Conservation (phyloP, 108 stramenopile genomes). For the Skeletonema potamos region DNA sequence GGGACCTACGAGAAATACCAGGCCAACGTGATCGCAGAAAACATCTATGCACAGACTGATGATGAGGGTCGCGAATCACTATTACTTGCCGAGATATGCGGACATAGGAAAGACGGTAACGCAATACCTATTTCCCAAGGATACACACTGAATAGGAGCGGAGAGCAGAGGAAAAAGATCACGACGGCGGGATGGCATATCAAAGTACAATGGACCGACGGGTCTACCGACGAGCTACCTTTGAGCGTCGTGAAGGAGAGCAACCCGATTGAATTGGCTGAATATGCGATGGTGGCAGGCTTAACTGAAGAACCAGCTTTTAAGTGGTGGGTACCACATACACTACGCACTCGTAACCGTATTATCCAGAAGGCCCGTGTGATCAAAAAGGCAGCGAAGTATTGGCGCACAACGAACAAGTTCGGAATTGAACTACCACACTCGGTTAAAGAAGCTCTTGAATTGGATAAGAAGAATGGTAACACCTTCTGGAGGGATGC, state of each 20-base stretch:
- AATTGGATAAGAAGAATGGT: conserved; percentile 32
- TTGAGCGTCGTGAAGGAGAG: conserved; percentile 38
- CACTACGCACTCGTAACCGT: not conserved
- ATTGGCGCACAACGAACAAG: conserved; percentile 29
- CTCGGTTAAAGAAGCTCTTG: conserved; percentile 19
- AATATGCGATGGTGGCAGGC: conserved; percentile 15
- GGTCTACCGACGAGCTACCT: conserved; percentile 16
- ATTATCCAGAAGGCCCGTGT: conserved; percentile 7
- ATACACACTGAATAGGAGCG: not conserved
- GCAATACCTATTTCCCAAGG: not conserved
- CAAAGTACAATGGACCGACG: conserved; percentile 35
- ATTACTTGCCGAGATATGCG: not conserved
- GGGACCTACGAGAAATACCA: conserved; percentile 23
- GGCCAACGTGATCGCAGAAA: conserved; percentile 51
- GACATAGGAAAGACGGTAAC: not conserved
- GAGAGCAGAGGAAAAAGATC: not conserved
- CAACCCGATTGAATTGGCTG: conserved; percentile 26
- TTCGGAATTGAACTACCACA: conserved; percentile 32
- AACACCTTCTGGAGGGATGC: conserved; percentile 37
- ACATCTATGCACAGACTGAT: conserved; percentile 37
- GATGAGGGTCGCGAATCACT: conserved; percentile 19
- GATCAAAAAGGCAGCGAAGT: conserved; percentile 25
- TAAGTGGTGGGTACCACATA: conserved; percentile 17
- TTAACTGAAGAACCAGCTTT: conserved; percentile 30
- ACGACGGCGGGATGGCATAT: conserved; percentile 38